phyloP scores from a whole-genome alignment of 1,284 basidiomycete species.

The Apiotrichum veenhuisii region DNA sequence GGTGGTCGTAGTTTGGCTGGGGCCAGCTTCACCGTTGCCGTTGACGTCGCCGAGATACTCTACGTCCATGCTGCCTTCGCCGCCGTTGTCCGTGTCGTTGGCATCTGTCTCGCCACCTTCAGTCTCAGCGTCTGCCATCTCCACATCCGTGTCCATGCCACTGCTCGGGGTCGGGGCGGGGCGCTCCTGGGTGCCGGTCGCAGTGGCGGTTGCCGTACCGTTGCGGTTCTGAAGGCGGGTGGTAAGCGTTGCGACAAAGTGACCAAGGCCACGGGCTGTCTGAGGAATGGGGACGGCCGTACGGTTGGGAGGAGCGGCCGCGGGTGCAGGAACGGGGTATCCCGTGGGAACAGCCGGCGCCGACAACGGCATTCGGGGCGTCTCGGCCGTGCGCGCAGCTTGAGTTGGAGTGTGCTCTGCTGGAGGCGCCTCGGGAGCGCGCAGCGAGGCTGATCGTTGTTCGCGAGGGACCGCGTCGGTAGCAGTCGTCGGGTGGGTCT shows the following conservation, averaged over 20 bases:
- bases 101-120: slow-evolving; percentile 37
- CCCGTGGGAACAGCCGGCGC: neutral
- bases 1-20: slow-evolving; percentile 27
- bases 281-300: neutral
- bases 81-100: slow-evolving; percentile 35
- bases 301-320: neutral
- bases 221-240: slow-evolving; percentile 8
- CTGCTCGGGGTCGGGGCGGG: neutral
- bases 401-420: no score
- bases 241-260: slow-evolving; percentile 2
- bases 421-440: no score
- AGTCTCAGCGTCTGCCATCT: slow-evolving; percentile 45
- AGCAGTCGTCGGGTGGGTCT: neutral
- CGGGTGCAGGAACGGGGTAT: neutral
- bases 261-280: neutral
- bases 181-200: neutral
- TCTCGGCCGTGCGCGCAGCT: no score
- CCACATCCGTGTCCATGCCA: slow-evolving; percentile 40
- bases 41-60: slow-evolving; percentile 6
- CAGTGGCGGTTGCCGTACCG: neutral
- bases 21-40: slow-evolving; percentile 1
- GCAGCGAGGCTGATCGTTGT: neutral
- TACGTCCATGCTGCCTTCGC: slow-evolving; percentile 26
- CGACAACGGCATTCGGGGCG: neutral
- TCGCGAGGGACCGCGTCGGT: no score